These are phyloP conservation scores for Calvatia gigantea DNA, from an alignment of 768 basidiomycete genomes.

Conservation along the genomic window DNA sequence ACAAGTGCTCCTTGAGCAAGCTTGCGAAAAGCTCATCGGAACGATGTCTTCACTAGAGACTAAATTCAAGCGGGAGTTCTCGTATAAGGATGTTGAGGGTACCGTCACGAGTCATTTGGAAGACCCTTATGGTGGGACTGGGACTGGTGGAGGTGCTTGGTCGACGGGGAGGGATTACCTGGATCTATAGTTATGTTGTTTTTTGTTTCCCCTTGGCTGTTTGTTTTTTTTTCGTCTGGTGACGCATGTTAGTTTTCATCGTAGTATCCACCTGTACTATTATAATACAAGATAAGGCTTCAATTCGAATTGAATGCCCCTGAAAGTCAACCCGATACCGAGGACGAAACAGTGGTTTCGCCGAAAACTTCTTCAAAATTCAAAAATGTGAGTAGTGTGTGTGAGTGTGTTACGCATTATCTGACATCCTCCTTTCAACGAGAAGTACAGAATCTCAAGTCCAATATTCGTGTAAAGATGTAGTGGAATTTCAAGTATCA, in stretches of 20 bases:
- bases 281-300: neutral
- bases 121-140: conserved; percentile 47
- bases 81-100: conserved; percentile 69
- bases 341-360: no score
- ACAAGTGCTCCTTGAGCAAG: conserved; percentile 76
- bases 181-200: conserved; percentile 38
- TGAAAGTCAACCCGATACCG: no score
- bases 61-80: conserved; percentile 82
- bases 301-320: neutral
- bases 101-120: conserved; percentile 26
- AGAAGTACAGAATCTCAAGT: no score
- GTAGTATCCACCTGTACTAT: neutral
- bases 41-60: conserved; percentile 63
- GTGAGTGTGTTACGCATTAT: no score
- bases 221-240: neutral
- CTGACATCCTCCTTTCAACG: no score
- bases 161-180: conserved; percentile 49
- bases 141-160: conserved; percentile 37
- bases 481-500: no score
- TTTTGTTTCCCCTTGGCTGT: neutral
- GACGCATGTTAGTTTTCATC: neutral
- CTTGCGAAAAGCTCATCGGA: conserved; percentile 77
- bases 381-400: no score
- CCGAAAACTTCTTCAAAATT: no score
- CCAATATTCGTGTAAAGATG: no score